Base-by-base conservation (phyloP, 345 rosid species). In the Alliaria petiolata region DNA sequence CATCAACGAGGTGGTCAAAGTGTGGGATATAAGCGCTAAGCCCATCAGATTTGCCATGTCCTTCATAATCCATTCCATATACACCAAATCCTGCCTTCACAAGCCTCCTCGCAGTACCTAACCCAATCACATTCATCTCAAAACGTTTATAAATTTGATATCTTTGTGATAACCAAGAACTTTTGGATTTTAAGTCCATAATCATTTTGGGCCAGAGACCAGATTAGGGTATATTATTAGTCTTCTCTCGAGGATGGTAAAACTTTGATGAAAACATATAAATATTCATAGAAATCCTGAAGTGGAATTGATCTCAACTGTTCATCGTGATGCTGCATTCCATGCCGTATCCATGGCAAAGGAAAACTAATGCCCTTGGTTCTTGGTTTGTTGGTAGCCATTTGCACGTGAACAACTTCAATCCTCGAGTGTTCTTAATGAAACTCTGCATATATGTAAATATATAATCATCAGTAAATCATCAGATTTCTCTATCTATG, bases 301-400 rank as follows among this genome's bases (percentile, higher is more conserved):
- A 39, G 34, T 66, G 36, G 15, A n/a, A 1, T 22, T 36, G 59
- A 35, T 73, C 71, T 85, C 66, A 17, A 93, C 97, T 85, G 61
- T 85, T 76, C 98, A 91, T 91, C 80, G 92, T 84, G 69, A 89
- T 79, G 84, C 97, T 91, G 76, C 97, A 93, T 52, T 93, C 98
- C 97, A 93, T 87, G 77, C 78, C 97, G 43, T 87, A 93, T 4
- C 98, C 97, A 78, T 93, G 97, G 79, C 95, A 93, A 45, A 93
- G 59, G 75, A 87, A 93, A 74, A 91, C 61, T 76, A 91, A 65
- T 49, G 83, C 97, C 70, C 81, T 85, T 11, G 91, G 85, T 66
- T 86, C 88, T 75, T 78, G 72, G 14, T 76, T 75, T 19, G 14
- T 6, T 3, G 95, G 97, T 42, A 85, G 17, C 97, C 98, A 93